Evolutionary conservation across 1,139 yeast species (phyloP), one percentile per base, ranked within the genome.

Genomic region (Kluyveromyces marxianus): DNA sequence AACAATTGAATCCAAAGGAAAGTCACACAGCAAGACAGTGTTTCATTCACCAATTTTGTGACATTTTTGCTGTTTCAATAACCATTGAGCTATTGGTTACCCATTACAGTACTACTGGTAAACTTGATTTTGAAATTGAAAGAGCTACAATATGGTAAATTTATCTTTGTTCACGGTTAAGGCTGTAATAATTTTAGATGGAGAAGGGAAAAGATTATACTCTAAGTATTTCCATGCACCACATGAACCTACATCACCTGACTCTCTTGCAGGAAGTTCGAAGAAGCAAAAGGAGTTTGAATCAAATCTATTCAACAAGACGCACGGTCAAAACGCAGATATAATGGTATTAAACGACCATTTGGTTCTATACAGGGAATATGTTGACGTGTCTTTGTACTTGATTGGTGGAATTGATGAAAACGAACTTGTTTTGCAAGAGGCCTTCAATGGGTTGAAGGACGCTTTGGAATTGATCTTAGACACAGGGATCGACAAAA

Each of bases 171-270:
- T 90, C 69, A 74, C 96, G 8, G 77, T 89, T 44, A 76, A 83
- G 40, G 90, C 95, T 3, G 74, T 83, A 44, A 69, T 89, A 56
- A 77, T 90, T 57, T 77, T 92, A 57, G 97, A 90, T 66, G 79
- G 74, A 56, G 84, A 83, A 52, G 96, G 96, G 21, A 75, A 79
- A 48, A 74, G 98, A 56, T 69, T 92, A 44, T 86, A 77, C 60
- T 83, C 96, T 54, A 90, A 90, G 62, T 94, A 92, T 71, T 92
- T 83, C 69, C 72, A 73, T 53, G 76, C 84, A 36, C 87, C 87
- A 28, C 81, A 78, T 55, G 50, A 59, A 55, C 34, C 34, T 8
- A 34, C 28, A 10, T 24, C 44, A 14, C 58, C 50, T 41, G 42
- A 35, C 40, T 49, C 51, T 34, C 65, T 68, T 47, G 68, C 69